Base-by-base conservation (phyloP, 768 basidiomycete genomes). In the Lactarius psammicola region DNA sequence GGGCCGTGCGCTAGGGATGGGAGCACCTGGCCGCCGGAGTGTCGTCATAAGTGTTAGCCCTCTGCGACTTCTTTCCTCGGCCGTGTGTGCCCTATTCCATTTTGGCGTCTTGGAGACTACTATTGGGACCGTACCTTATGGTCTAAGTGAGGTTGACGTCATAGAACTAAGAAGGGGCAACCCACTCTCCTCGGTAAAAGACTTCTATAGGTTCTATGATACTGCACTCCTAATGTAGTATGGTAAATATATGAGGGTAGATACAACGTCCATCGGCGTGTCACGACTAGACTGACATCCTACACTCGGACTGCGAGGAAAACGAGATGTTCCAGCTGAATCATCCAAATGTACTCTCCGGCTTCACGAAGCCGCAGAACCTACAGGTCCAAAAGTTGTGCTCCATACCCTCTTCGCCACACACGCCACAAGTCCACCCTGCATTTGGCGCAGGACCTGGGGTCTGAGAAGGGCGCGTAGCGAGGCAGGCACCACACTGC, bases 381-480 rank as follows among this genome's bases (percentile, higher is more conserved):
- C 76, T 75, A 78, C 94, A 95, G 56, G 85, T 87, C 91, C 89
- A 94, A 66, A 85, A 82, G 26, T 86, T 81, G 67, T 84, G 82
- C 2, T 83, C 81, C 74, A 86, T 88, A 30, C 82, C 85, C 38
- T 72, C 74, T 73, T 88, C 84, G 28, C 86, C 85, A 68, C 91
- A 94, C 26, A 79, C 76, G 13, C 78, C 73, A 72, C 91, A 94
- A 26, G 78, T 78, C 91, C 92, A 94, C 30, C 65, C 67, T 40
- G 23, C 49, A 26, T n/a, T 40, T 5, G 40, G 51, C 36, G 46
- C 57, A 56, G 53, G 57, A 54, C 4, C 17, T 17, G 49, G 31
- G 18, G 15, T 13, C 23, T 61, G 62, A 53, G 20, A 8, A 9
- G 67, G 81, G 57, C 78, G 75, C 31, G 74, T 68, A 1, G 76